Base-by-base conservation (phyloP, 345 rosid species). In the Corchorus olitorius region DNA sequence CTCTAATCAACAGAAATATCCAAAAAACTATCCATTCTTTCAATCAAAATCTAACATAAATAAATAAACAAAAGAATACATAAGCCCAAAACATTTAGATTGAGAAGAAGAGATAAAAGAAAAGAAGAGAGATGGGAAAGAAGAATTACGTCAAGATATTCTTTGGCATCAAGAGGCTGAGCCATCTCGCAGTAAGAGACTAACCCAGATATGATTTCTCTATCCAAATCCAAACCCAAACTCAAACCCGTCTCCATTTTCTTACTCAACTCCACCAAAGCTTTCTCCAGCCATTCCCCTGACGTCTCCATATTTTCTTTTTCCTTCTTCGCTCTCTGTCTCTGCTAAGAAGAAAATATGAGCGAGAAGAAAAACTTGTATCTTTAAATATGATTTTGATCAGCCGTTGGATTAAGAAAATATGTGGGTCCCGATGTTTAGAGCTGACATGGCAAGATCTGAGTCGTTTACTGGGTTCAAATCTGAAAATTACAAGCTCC, bases 121-220 rank as follows among this genome's bases (percentile, higher is more conserved):
- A 27, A 76, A 50, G 6, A 35, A 15, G 67, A 75, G 8, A 54
- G 10, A 75, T 39, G 65, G 75, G 76, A 65, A 48, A 63, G 55
- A 68, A 61, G 17, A 27, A 71, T 85, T 90, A 95, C 98, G 74
- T 93, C 96, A 76, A 95, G 97, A 78, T 95, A 95, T 76, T 93
- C 99, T 79, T 93, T 92, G 77, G 99, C 98, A 73, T 95, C 99
- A 52, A 89, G 86, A 39, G 98, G 98, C 59, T 88, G 91, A 86
- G 98, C 98, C 39, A 93, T 83, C 48, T 93, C 96, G 83, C 99
- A 95, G 59, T 95, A 93, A 34, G 98, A 93, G 80, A 93, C 98
- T 17, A 93, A 78, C 49, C 97, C 98, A 58, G 99, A 92, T 76
- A 93, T 89, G 0, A 93, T 78, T 55, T 91, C 93, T 43, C 78